These are phyloP conservation scores for Adansonia grandidieri DNA, from an alignment of 441 rosid species.

Conservation along the genomic window DNA sequence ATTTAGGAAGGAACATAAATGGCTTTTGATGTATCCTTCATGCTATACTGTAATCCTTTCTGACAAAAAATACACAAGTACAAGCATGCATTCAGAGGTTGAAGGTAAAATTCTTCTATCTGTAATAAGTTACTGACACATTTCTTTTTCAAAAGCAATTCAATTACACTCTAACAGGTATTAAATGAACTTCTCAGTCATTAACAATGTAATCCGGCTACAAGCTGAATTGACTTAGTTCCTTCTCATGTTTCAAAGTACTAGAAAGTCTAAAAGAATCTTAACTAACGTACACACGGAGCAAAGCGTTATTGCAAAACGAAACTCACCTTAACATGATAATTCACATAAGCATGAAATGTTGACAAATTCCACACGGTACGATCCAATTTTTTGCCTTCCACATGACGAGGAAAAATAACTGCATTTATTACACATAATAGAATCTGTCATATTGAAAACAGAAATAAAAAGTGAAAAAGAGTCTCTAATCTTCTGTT, in stretches of 20 bases:
- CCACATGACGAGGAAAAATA: constrained; percentile 85
- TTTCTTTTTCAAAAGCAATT: not conserved
- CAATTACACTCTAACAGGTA: not conserved
- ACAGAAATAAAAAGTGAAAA: constrained; percentile 10
- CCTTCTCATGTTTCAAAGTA: constrained; percentile 1
- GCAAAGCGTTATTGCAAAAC: constrained; percentile 2
- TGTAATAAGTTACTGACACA: constrained; percentile 17
- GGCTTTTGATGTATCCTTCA: constrained; percentile 1
- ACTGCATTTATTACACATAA: constrained; percentile 45
- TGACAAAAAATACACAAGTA: constrained; percentile 1
- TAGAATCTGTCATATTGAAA: constrained; percentile 22
- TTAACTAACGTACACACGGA: not conserved
- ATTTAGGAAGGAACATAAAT: not conserved
- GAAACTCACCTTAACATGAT: constrained; percentile 82
- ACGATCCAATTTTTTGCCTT: constrained; percentile 79
- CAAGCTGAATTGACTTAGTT: not conserved
- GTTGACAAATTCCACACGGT: constrained; percentile 89
- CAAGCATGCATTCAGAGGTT: not conserved
- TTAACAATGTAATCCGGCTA: not conserved
- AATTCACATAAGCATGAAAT: constrained; percentile 93
- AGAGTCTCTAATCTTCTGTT: constrained; percentile 23
- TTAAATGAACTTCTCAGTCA: not conserved
- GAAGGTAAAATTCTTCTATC: not conserved
- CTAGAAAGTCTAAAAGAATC: not conserved
- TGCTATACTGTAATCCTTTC: not conserved